These are phyloP conservation scores for barley (Hordeum vulgare) DNA, from an alignment of 176 grass and related monocot genomes.

Conservation along the genomic window MorexV3_pseudomolecules_assembly NC_058519.1:611438849-611439348, in stretches of 20 bases:
- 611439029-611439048: not conserved
- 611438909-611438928: no score
- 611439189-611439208: not conserved
- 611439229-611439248: slow-evolving; percentile 9
- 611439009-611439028: not conserved
- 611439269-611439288: not conserved
- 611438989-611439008: not conserved
- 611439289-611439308: not conserved
- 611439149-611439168: not conserved
- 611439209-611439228: not conserved
- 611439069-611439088: not conserved
- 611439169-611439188: not conserved
- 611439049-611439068: slow-evolving; percentile 6
- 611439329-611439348: no score
- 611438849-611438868: no score
- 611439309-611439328: not conserved
- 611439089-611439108: not conserved
- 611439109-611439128: not conserved
- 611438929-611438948: no score
- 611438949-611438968: no score
- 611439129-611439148: not conserved
- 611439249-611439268: not conserved
- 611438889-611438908: no score
- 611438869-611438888: no score
- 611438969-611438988: no score